These are phyloP conservation scores for Pseudophaeomoniella oleicola DNA, from an alignment of 2,329 filamentous ascomycete genomes.

Conservation along the genomic window DNA sequence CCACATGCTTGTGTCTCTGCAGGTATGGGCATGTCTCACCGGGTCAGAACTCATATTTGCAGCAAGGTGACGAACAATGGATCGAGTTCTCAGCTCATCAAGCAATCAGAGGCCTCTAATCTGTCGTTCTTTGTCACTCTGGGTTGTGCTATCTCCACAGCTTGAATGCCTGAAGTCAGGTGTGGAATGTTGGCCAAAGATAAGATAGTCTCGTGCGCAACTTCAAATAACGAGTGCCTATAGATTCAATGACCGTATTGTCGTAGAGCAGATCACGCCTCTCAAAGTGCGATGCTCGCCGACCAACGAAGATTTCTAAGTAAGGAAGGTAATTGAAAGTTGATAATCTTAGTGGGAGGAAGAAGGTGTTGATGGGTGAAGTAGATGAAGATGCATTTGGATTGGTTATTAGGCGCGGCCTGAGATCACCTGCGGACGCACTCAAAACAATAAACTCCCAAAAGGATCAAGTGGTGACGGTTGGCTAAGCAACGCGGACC, in stretches of 20 bases:
- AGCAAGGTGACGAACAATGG: neutral
- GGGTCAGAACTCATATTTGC: neutral
- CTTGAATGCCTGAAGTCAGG: neutral
- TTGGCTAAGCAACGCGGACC: neutral
- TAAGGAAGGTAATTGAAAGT: neutral
- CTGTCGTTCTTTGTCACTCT: no score
- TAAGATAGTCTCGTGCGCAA: neutral
- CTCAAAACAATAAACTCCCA: neutral
- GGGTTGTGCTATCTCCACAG: no score
- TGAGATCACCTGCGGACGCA: neutral
- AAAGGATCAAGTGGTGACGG: neutral
- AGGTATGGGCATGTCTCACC: conserved; percentile 5
- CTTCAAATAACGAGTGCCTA: neutral
- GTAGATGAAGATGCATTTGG: neutral
- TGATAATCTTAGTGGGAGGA: neutral
- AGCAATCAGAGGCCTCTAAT: neutral
- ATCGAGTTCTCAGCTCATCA: neutral
- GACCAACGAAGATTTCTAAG: neutral
- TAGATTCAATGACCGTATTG: neutral
- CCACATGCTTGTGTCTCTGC: conserved; percentile 6
- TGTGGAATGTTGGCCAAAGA: neutral
- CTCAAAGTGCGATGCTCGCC: neutral
- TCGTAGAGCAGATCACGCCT: neutral
- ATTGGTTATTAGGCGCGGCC: neutral
- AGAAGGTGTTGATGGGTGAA: neutral